Conservation (phyloP, 805 yeast species). For the Kockiozyma suomiensis region DNA sequence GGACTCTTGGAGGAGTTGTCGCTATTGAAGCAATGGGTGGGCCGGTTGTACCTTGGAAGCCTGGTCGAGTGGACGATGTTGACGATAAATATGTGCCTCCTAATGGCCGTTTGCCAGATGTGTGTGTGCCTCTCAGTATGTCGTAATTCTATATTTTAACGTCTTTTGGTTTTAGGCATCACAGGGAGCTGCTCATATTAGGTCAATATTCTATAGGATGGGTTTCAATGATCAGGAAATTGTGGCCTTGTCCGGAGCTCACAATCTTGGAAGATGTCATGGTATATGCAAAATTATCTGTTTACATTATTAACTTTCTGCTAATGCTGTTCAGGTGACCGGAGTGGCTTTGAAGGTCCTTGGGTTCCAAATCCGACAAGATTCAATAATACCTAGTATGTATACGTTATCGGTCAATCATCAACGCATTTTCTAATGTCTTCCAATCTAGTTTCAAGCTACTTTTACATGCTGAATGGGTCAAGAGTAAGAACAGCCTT, state of each 20-base stretch:
- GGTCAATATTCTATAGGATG: slow-evolving; percentile 63
- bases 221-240: slow-evolving; percentile 72
- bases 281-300: slow-evolving; percentile 39
- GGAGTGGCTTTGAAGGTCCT: slow-evolving; percentile 77
- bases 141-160: not conserved
- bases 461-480: slow-evolving; percentile 59
- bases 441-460: slow-evolving; percentile 48
- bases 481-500: slow-evolving; percentile 43
- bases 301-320: not conserved
- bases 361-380: slow-evolving; percentile 82
- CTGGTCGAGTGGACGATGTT: slow-evolving; percentile 68
- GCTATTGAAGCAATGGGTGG: slow-evolving; percentile 81
- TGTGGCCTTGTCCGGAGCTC: slow-evolving; percentile 76
- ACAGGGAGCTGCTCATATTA: slow-evolving; percentile 64
- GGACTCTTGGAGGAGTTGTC: slow-evolving; percentile 75
- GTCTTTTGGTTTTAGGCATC: slow-evolving; percentile 48
- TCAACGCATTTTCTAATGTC: not conserved
- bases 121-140: not conserved
- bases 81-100: slow-evolving; percentile 57
- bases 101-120: slow-evolving; percentile 71
- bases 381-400: slow-evolving; percentile 68
- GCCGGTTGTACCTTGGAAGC: slow-evolving; percentile 73
- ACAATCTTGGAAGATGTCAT: slow-evolving; percentile 77
- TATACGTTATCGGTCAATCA: not conserved
- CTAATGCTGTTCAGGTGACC: slow-evolving; percentile 37